Percentiles rank a stretch among this genome's conserved stretches.
These are phyloP conservation scores for Globisporangium cederbergense DNA, from an alignment of 352 stramenopile species.

Conservation along the genomic window DNA sequence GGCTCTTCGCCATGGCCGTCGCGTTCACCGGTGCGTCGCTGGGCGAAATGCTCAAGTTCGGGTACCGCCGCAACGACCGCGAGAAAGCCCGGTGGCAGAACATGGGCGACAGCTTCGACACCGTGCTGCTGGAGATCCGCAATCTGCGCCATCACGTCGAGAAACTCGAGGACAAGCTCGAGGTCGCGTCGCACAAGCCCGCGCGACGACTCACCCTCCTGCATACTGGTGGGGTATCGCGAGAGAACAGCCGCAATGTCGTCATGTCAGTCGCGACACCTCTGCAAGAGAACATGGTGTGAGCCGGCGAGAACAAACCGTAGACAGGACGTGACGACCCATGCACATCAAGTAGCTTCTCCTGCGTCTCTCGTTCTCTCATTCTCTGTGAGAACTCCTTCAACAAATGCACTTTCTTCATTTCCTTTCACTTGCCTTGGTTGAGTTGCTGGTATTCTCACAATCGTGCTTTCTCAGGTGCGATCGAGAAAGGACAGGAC, in stretches of 20 bases:
- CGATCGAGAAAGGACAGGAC: conserved; percentile 4
- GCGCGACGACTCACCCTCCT: conserved; percentile 28
- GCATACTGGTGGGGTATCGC: conserved; percentile 9
- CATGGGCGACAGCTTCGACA: conserved; percentile 36
- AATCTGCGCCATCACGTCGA: conserved; percentile 46
- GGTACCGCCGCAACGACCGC: conserved; percentile 34
- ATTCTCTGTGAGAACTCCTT: background rate
- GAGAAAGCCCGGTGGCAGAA: conserved; percentile 23
- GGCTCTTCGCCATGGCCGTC: conserved; percentile 33
- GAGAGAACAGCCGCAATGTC: conserved; percentile 20
- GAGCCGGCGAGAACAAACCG: background rate
- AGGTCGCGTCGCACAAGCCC: conserved; percentile 36
- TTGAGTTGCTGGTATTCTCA: background rate
- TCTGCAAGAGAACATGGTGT: conserved; percentile 17
- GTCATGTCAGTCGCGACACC: conserved; percentile 8
- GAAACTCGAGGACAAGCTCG: conserved; percentile 46
- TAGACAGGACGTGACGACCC: conserved; percentile 13
- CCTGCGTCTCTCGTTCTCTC: conserved; percentile 2
- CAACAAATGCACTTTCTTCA: conserved; percentile 9
- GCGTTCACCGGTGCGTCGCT: conserved; percentile 30
- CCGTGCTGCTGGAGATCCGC: conserved; percentile 38
- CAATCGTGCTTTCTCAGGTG: conserved; percentile 1
- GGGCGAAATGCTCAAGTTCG: conserved; percentile 38
- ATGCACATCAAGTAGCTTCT: background rate
- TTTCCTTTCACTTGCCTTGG: background rate